These are phyloP conservation scores for Calophaca sinica DNA, from an alignment of 306 rosid genomes.

Conservation along the genomic window DNA sequence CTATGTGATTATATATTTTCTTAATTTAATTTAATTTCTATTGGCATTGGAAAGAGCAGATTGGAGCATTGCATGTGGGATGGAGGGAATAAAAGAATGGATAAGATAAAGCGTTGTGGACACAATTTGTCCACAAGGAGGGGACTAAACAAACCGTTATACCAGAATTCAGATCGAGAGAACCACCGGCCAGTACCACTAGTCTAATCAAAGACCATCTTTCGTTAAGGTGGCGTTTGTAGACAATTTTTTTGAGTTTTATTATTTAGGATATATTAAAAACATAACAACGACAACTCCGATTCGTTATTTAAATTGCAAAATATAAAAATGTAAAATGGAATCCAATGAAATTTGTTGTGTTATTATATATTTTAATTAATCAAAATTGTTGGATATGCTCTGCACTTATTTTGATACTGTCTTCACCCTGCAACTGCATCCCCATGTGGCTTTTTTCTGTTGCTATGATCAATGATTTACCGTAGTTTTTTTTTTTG, in stretches of 20 bases:
- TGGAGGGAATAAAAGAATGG: conserved; percentile 47
- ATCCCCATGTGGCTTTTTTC: no score
- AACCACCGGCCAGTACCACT: conserved; percentile 8
- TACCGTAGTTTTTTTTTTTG: no score
- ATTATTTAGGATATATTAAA: not conserved
- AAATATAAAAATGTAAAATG: no score
- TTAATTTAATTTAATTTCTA: conserved; percentile 22
- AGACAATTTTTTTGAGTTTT: not conserved
- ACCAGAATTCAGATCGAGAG: conserved; percentile 38
- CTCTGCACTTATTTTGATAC: no score
- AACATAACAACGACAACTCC: no score
- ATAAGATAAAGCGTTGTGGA: conserved; percentile 51
- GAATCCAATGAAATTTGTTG: no score
- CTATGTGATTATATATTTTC: conserved; percentile 35
- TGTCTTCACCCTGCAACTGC: no score
- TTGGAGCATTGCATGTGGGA: conserved; percentile 71
- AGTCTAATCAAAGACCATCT: conserved; percentile 2
- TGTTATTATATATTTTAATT: no score
- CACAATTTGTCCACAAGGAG: conserved; percentile 59
- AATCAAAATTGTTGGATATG: no score
- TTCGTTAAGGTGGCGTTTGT: not conserved
- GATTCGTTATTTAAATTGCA: no score
- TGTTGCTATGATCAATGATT: no score
- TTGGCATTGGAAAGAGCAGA: conserved; percentile 48
- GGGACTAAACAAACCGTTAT: conserved; percentile 40